Base-by-base conservation (phyloP, 768 basidiomycete species). In the Pleurotus eryngii region DNA sequence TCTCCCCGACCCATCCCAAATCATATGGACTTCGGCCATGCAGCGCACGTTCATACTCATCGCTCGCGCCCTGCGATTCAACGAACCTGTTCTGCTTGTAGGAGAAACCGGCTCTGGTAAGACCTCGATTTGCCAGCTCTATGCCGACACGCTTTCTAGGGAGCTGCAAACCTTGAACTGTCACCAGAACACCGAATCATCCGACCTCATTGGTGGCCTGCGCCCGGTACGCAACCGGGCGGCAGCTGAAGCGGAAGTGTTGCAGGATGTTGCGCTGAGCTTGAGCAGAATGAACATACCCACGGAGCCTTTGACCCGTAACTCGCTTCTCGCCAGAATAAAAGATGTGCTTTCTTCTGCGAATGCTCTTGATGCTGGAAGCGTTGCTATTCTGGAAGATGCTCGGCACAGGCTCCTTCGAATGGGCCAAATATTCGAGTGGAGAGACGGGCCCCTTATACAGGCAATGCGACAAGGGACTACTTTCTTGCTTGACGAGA, bases 81-180 rank as follows among this genome's bases (percentile, higher is more conserved):
- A 97, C 64, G 97, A 99, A 67, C 97, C 97, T 0, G 87, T 98
- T 45, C 78, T 98, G 17, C 81, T 99, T 26, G 96, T 99, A 9
- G 97, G 97, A 0, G 96, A 98, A 71, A 98, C 97, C 0, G 97
- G 97, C 12, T 91, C 90, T 3, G 97, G 97, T 14, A 99, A 99
- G 73, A 99, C 97, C 0, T 97, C 96, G 1, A 89, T 98, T 40
- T 98, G 96, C 66, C 93, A 98, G 67, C 74, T 94, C 4, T 89
- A 89, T 61, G 90, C 97, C 0, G 80, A 86, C 45, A 84, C 84
- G 1, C 72, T 81, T 20, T 71, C 72, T 22, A 84, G 84, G 64
- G 74, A 69, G 37, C 76, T 99, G 24, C 75, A 87, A 62, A 78
- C 85, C 3, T 81, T 99, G 61, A 98, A 92, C 63, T 98, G 97